Base-by-base conservation (phyloP, 108 stramenopile species). In the Cyclostephanos invisitatus region DNA sequence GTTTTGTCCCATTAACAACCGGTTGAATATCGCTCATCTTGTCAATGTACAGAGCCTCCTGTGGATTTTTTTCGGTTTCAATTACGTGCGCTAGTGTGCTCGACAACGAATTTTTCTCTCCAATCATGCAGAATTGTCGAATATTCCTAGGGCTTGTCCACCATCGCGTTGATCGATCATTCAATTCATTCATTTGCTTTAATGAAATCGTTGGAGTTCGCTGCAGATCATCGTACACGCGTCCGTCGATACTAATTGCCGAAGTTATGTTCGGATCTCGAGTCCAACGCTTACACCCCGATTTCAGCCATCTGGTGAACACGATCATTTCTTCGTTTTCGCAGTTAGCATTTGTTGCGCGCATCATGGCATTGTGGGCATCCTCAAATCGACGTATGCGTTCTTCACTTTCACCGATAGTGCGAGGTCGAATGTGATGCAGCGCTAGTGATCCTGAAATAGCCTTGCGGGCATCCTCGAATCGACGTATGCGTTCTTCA, bases 311-410 rank as follows among this genome's bases (percentile, higher is more conserved):
- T 68, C 62, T 64, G 5, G 77, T 59, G 35, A 72, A 73, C 58
- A 74, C 71, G 14, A 29, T 28, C 35, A 3, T 67, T 14, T 73
- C 77, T 10, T 72, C 77, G 25, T 49, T 25, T 11, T 78, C 62
- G 18, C 59, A 24, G 40, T 57, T 47, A 49, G 55, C 35, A 73
- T 78, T 22, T 70, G 70, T 70, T 72, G 85, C 74, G 1, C 74
- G 72, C 86, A 90, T 88, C 58, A 91, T 87, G 66, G 90, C 87
- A 51, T 74, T 80, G 67, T 88, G 90, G 0, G 93, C 93, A 21
- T 78, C 88, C 58, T 91, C 87, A 64, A 94, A 94, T 59, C 88
- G 81, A n/a, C 65, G 74, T 59, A 80, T 65, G 25, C 84, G 78
- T 32, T 85, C 84, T 55, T 83, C 74, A 28, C 83, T 82, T 49